Conservation (phyloP, 495 filamentous ascomycete genomes). For the Trichoderma erinaceum region DNA sequence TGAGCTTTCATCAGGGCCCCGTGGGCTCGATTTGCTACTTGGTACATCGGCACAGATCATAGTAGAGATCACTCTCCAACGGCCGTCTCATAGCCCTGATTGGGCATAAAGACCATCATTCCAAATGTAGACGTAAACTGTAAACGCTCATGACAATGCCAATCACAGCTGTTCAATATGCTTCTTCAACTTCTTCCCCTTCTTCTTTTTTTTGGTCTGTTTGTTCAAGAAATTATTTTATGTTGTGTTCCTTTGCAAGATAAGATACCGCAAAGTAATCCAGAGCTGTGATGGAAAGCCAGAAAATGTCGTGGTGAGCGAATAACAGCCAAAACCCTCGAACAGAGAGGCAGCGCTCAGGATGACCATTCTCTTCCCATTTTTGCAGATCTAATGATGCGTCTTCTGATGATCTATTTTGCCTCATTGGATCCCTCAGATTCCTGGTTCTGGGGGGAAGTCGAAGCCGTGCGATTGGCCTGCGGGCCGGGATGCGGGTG, state of each 20-base stretch:
- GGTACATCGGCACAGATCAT: not conserved
- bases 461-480: slow-evolving; percentile 16
- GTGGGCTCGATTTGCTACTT: not conserved
- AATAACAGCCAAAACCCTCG: slow-evolving; percentile 5
- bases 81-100: not conserved
- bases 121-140: not conserved
- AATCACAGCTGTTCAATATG: not conserved
- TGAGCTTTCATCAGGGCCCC: not conserved
- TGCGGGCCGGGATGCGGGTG: slow-evolving; percentile 18
- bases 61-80: no score
- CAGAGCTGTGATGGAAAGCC: slow-evolving; percentile 5
- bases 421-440: slow-evolving; percentile 31
- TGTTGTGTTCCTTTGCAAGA: not conserved
- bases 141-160: slow-evolving; percentile 6
- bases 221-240: not conserved
- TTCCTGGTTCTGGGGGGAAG: slow-evolving; percentile 27
- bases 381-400: slow-evolving; percentile 8
- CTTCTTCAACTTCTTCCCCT: not conserved
- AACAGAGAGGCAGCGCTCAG: slow-evolving; percentile 2
- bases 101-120: not conserved
- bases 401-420: slow-evolving; percentile 23
- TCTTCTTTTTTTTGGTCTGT: not conserved
- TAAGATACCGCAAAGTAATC: slow-evolving; percentile 7
- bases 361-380: slow-evolving; percentile 9
- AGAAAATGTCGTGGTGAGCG: slow-evolving; percentile 1